Conservation (phyloP, 73 alveolate species). For the Tetrahymena thermophila region DNA sequence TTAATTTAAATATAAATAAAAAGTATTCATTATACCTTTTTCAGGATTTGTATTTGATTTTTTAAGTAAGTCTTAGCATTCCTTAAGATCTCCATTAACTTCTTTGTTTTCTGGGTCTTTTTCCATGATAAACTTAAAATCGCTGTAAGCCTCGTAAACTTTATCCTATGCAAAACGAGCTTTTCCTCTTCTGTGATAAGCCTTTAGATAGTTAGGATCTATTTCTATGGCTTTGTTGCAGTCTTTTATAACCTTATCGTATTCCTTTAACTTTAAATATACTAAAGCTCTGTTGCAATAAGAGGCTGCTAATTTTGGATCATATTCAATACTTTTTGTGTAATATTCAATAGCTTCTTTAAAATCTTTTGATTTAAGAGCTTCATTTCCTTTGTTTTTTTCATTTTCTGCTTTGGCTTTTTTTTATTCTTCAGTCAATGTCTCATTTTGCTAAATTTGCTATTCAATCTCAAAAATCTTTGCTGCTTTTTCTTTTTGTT, state of each 20-base stretch:
- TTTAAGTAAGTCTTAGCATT: constrained; percentile 53
- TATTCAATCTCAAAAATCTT: background rate
- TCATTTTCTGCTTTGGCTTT: constrained; percentile 72
- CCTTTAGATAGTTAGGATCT: constrained; percentile 80
- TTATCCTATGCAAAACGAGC: constrained; percentile 71
- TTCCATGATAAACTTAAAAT: constrained; percentile 67
- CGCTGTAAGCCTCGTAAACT: constrained; percentile 77
- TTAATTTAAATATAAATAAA: background rate
- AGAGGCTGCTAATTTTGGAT: constrained; percentile 69
- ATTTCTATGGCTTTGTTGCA: constrained; percentile 79
- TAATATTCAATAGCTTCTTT: constrained; percentile 72
- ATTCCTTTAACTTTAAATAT: constrained; percentile 70
- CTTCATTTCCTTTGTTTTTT: constrained; percentile 85
- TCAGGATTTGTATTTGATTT: constrained; percentile 45
- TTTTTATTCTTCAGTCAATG: constrained; percentile 28
- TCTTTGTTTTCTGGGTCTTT: constrained; percentile 74
- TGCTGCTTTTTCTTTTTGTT: background rate
- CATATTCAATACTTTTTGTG: constrained; percentile 70
- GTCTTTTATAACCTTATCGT: constrained; percentile 71
- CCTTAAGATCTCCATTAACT: constrained; percentile 72
- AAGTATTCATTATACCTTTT: background rate
- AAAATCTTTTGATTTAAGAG: constrained; percentile 65
- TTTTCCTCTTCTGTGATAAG: constrained; percentile 87
- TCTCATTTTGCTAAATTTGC: background rate
- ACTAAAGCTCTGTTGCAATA: constrained; percentile 87